Evolutionary conservation across 768 basidiomycete genomes (phyloP).

Genomic region (Pisolithus orientalis): DNA sequence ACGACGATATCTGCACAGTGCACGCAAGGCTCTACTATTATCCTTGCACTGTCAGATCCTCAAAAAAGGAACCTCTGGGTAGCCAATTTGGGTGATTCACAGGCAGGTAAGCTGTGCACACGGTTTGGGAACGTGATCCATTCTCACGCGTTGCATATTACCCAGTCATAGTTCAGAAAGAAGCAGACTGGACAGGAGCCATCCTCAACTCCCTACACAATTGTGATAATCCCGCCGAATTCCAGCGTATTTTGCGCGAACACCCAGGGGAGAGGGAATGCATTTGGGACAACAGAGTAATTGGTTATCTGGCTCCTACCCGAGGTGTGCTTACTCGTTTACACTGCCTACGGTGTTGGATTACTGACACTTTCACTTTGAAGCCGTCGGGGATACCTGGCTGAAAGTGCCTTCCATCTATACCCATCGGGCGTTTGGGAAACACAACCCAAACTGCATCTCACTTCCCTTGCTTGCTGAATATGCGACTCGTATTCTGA

Average conservation of each 20-base stretch:
- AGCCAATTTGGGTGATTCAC: constrained; percentile 30
- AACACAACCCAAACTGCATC: constrained; percentile 20
- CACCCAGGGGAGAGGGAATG: constrained; percentile 27
- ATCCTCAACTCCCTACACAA: constrained; percentile 26
- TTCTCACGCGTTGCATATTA: background rate
- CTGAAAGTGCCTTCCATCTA: constrained; percentile 29
- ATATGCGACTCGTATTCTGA: constrained; percentile 32
- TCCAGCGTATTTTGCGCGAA: constrained; percentile 22
- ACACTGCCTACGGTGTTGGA: background rate
- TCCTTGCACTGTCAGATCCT: constrained; percentile 28
- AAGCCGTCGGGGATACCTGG: constrained; percentile 31
- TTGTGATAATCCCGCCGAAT: constrained; percentile 22
- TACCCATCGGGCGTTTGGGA: constrained; percentile 26
- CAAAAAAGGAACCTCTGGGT: constrained; percentile 25
- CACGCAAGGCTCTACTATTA: constrained; percentile 28
- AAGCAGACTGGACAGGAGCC: background rate
- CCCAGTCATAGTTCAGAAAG: constrained; percentile 15
- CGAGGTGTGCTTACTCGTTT: constrained; percentile 22
- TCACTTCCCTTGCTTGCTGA: constrained; percentile 9
- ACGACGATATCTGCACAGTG: constrained; percentile 26
- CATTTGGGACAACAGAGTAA: constrained; percentile 26
- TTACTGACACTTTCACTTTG: constrained; percentile 10
- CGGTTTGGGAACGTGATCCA: background rate
- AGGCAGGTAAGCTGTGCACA: constrained; percentile 21
- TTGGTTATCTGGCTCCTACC: constrained; percentile 35